Percentiles rank a stretch among this genome's conserved stretches.
These are phyloP conservation scores for Aethionema arabicum DNA, from an alignment of 345 rosid species.

Conservation along the genomic window DNA sequence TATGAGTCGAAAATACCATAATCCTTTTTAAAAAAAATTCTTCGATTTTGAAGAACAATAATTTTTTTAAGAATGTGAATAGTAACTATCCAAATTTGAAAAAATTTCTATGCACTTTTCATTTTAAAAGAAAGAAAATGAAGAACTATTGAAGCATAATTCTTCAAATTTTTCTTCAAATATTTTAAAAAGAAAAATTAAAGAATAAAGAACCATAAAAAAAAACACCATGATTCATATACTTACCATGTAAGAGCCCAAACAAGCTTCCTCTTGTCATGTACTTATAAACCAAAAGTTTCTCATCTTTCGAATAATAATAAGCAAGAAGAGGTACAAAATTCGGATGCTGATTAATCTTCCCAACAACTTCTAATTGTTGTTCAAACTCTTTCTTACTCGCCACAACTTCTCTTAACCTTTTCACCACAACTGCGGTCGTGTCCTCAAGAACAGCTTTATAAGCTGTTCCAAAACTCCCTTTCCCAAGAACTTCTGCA, in stretches of 20 bases:
- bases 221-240: neutral
- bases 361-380: constrained; percentile 70
- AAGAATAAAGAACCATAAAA: neutral
- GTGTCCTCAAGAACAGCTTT: constrained; percentile 78
- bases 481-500: constrained; percentile 90
- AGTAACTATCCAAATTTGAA: too few relatives aligned
- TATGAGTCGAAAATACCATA: too few relatives aligned
- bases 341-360: constrained; percentile 54
- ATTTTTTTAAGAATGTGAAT: too few relatives aligned
- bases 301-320: constrained; percentile 66
- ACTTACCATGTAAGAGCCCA: constrained; percentile 59
- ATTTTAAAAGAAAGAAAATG: too few relatives aligned
- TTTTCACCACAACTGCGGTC: constrained; percentile 73
- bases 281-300: constrained; percentile 64
- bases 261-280: constrained; percentile 68
- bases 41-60: too few relatives aligned
- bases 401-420: constrained; percentile 70
- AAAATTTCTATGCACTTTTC: too few relatives aligned
- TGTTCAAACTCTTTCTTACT: constrained; percentile 81
- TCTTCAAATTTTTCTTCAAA: too few relatives aligned
- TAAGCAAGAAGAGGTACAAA: constrained; percentile 67
- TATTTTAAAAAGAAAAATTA: too few relatives aligned
- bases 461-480: constrained; percentile 76
- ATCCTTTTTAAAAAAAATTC: too few relatives aligned
- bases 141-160: too few relatives aligned